A percentile compares a stretch with the other conserved stretches of the same genome.
Evolutionary conservation across 2,329 filamentous ascomycete genomes (phyloP).

Genomic region (Claviceps quebecensis): DNA sequence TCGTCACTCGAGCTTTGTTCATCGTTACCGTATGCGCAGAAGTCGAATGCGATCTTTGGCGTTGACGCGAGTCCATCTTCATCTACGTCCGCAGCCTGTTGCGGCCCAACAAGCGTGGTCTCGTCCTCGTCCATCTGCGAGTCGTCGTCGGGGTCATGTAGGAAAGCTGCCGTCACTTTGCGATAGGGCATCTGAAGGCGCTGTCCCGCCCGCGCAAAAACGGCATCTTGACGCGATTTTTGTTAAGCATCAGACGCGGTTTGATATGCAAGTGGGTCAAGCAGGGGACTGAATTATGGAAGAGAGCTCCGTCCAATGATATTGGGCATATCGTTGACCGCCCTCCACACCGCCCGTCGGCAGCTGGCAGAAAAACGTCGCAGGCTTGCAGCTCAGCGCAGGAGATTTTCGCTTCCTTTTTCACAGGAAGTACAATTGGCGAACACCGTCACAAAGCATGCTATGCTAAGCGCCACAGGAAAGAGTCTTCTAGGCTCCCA

Average conservation of each 20-base stretch:
- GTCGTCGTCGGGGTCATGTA: not conserved
- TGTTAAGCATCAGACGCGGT: not conserved
- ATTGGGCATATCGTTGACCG: not conserved
- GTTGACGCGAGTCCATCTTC: not conserved
- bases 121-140: conserved; percentile 10
- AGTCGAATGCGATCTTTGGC: conserved; percentile 8
- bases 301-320: not conserved
- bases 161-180: not conserved
- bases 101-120: not conserved
- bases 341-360: not conserved
- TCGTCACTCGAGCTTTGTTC: conserved; percentile 1
- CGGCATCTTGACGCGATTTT: not conserved
- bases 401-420: not conserved
- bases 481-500: conserved; percentile 12
- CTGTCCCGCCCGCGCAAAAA: not conserved
- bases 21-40: not conserved
- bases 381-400: too few species aligned
- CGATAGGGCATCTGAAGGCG: not conserved
- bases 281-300: not conserved
- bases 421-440: not conserved
- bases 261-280: not conserved
- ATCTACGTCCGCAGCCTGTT: not conserved
- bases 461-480: conserved; percentile 16
- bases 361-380: too few species aligned
- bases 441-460: conserved; percentile 9